phyloP scores from a whole-genome alignment of 345 rosid genomes.

The Lepidium sativum region DNA sequence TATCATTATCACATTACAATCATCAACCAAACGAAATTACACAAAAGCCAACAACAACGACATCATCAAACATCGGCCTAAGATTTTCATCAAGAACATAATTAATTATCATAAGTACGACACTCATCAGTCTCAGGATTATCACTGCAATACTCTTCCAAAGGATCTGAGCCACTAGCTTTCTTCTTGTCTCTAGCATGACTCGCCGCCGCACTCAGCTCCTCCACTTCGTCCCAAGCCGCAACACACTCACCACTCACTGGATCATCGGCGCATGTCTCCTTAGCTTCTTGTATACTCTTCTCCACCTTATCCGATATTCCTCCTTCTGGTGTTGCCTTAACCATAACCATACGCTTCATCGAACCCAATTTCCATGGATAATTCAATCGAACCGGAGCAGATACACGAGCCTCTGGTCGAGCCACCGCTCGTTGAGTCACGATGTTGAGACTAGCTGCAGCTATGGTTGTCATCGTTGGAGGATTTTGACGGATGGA shows the following conservation, averaged over 20 bases:
- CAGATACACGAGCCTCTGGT: constrained; percentile 20
- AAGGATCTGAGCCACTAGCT: constrained; percentile 50
- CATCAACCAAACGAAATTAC: neutral
- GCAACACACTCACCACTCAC: constrained; percentile 94
- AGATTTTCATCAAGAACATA: neutral
- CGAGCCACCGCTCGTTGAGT: constrained; percentile 34
- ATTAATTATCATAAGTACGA: constrained; percentile 79
- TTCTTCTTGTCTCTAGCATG: constrained; percentile 85
- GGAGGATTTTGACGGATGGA: neutral
- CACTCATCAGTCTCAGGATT: constrained; percentile 93
- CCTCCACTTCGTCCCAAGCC: constrained; percentile 99
- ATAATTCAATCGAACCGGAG: constrained; percentile 25
- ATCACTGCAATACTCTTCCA: constrained; percentile 83
- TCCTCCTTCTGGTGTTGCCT: constrained; percentile 70
- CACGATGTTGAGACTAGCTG: constrained; percentile 37
- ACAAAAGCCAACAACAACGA: neutral
- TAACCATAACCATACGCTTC: constrained; percentile 28
- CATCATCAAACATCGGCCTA: constrained; percentile 9
- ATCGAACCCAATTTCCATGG: constrained; percentile 40
- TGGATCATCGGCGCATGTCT: constrained; percentile 65
- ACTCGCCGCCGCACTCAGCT: constrained; percentile 97
- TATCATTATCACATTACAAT: constrained; percentile 12
- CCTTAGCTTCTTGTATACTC: constrained; percentile 84
- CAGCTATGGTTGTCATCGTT: constrained; percentile 49
- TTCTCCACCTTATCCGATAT: constrained; percentile 67